Conservation (phyloP, 2,329 filamentous ascomycete species). For the Aspergillus sergii region DNA sequence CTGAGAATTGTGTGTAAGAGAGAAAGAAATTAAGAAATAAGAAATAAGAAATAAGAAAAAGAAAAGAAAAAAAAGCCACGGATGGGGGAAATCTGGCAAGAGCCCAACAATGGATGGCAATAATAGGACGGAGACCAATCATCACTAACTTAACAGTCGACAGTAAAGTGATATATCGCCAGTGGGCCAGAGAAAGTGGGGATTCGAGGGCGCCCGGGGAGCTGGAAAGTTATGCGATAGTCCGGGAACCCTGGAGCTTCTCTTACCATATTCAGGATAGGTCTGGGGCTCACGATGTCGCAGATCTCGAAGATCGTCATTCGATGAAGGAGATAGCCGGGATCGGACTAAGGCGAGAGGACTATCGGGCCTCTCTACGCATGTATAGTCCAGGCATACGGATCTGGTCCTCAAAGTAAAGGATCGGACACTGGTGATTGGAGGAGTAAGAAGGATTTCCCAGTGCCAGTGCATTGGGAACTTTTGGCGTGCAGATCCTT, state of each 20-base stretch:
- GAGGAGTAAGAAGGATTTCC: conserved; percentile 9
- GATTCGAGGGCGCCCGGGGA: conserved; percentile 12
- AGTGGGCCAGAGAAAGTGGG: conserved; percentile 17
- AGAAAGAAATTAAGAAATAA: background rate
- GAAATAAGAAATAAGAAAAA: background rate
- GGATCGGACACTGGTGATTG: conserved; percentile 9
- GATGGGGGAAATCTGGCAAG: background rate
- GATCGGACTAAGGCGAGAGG: background rate
- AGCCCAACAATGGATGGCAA: background rate
- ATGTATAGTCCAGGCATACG: background rate
- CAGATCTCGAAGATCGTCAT: conserved; percentile 5
- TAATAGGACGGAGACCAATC: background rate
- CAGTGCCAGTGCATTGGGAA: conserved; percentile 11
- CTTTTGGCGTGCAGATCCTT: conserved; percentile 21
- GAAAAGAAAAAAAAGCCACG: background rate
- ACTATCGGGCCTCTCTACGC: background rate
- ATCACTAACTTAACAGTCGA: conserved; percentile 1
- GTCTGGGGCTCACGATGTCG: background rate
- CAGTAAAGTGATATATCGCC: conserved; percentile 18
- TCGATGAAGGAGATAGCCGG: background rate
- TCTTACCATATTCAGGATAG: background rate
- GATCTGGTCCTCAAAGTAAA: background rate
- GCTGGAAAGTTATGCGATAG: conserved; percentile 14
- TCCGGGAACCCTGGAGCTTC: conserved; percentile 5
- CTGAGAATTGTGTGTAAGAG: background rate